Conservation (phyloP, 306 rosid genomes). For the Dalbergia cultrata region DNA sequence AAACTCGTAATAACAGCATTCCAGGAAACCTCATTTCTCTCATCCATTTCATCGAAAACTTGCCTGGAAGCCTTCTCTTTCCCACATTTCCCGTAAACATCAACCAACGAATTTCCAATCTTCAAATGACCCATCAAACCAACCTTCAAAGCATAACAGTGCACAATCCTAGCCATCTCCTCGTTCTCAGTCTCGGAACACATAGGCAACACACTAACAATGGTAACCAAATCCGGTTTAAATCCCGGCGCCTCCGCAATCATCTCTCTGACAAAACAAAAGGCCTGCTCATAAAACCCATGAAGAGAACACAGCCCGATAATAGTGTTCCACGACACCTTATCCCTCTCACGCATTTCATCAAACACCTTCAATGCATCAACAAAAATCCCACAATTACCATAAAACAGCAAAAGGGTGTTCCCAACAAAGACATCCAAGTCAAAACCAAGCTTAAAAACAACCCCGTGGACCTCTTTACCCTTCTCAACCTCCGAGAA, state of each 20-base stretch:
- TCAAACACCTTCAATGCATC: conserved; percentile 69
- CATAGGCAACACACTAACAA: conserved; percentile 70
- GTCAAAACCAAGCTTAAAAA: conserved; percentile 72
- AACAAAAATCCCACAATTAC: conserved; percentile 54
- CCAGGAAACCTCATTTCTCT: conserved; percentile 86
- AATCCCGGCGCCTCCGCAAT: conserved; percentile 42
- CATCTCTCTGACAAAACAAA: conserved; percentile 59
- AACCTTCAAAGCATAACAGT: conserved; percentile 75
- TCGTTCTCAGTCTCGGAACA: conserved; percentile 66
- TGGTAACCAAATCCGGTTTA: conserved; percentile 68
- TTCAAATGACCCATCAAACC: conserved; percentile 70
- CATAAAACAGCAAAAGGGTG: conserved; percentile 73
- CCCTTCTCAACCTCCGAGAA: conserved; percentile 64
- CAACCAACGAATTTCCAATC: conserved; percentile 74
- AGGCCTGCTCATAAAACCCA: conserved; percentile 58
- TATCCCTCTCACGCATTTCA: conserved; percentile 85
- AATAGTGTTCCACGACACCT: conserved; percentile 78
- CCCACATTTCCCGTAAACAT: conserved; percentile 88
- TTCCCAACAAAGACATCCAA: conserved; percentile 80
- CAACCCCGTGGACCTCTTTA: conserved; percentile 76
- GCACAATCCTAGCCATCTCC: conserved; percentile 63
- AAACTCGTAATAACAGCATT: conserved; percentile 79
- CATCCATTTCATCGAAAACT: conserved; percentile 74
- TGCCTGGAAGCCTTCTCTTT: conserved; percentile 62
- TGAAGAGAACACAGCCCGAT: conserved; percentile 68